Conservation (phyloP, 352 stramenopile species). For the Pythium diclinum region DNA sequence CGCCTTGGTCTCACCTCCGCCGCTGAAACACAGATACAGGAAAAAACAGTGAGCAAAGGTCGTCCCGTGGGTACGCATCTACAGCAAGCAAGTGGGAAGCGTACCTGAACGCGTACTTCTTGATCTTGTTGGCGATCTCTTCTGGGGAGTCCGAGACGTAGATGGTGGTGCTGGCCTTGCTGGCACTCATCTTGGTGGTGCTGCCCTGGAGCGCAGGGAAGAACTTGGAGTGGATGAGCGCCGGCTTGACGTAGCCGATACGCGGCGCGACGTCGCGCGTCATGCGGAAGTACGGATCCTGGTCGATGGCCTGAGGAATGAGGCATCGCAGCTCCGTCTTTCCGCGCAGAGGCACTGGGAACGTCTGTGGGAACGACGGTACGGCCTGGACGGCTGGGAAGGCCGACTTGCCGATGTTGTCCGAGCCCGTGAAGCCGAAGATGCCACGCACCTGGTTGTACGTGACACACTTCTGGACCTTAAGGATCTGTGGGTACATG, state of each 20-base stretch:
- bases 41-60: not conserved
- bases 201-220: conserved; percentile 98
- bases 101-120: conserved; percentile 86
- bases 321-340: conserved; percentile 94
- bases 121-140: conserved; percentile 93
- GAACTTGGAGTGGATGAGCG: conserved; percentile 99
- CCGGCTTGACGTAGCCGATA: conserved; percentile 95
- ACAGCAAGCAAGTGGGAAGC: not conserved
- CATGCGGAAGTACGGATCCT: conserved; percentile 98
- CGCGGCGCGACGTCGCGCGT: conserved; percentile 98
- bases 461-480: conserved; percentile 99
- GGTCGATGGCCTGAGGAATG: conserved; percentile 99
- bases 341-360: conserved; percentile 89
- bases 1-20: conserved; percentile 97
- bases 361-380: conserved; percentile 97
- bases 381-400: conserved; percentile 98
- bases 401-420: conserved; percentile 98
- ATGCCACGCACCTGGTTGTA: conserved; percentile 97
- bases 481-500: conserved; percentile 99
- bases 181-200: conserved; percentile 99
- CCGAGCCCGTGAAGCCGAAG: conserved; percentile 98
- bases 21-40: conserved; percentile 43
- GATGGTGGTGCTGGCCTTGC: conserved; percentile 95
- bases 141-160: conserved; percentile 98
- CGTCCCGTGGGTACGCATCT: not conserved